Conservation (phyloP, 257 asterid species). For the Cynanchum wilfordii region DNA sequence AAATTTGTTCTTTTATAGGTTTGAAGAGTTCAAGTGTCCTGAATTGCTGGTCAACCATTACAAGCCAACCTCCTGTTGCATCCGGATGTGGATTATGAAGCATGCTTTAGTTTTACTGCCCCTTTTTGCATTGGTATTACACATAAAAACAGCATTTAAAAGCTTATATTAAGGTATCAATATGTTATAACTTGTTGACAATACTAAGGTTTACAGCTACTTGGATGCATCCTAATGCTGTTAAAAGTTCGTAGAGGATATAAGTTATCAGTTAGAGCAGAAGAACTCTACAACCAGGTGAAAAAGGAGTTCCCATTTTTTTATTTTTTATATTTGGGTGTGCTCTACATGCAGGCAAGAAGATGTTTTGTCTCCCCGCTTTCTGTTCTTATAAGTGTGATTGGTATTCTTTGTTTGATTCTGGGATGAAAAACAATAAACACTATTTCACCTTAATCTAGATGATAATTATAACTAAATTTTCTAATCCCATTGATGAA, state of each 20-base stretch:
- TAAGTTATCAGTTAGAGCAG: conserved; percentile 63
- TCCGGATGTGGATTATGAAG: conserved; percentile 54
- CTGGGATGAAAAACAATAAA: not conserved
- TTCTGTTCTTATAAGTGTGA: not conserved
- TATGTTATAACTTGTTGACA: conserved; percentile 48
- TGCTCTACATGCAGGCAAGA: not conserved
- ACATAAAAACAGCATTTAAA: conserved; percentile 35
- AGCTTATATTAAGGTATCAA: conserved; percentile 30
- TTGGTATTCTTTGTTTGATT: not conserved
- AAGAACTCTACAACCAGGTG: conserved; percentile 76
- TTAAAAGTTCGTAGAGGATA: conserved; percentile 40
- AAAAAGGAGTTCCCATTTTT: conserved; percentile 6
- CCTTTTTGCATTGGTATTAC: conserved; percentile 68
- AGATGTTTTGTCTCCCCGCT: not conserved
- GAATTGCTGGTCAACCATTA: conserved; percentile 55
- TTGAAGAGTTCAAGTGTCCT: conserved; percentile 80
- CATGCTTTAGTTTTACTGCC: conserved; percentile 57
- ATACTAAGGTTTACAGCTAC: conserved; percentile 61
- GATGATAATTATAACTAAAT: not conserved
- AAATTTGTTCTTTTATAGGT: conserved; percentile 30
- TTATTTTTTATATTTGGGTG: too few species aligned
- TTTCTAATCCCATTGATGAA: not conserved
- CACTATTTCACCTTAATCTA: not conserved
- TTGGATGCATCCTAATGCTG: conserved; percentile 55
- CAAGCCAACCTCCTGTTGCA: conserved; percentile 57